These are phyloP conservation scores for Penicillium malachiteum DNA, from an alignment of 495 filamentous ascomycete species.

Conservation along the genomic window DNA sequence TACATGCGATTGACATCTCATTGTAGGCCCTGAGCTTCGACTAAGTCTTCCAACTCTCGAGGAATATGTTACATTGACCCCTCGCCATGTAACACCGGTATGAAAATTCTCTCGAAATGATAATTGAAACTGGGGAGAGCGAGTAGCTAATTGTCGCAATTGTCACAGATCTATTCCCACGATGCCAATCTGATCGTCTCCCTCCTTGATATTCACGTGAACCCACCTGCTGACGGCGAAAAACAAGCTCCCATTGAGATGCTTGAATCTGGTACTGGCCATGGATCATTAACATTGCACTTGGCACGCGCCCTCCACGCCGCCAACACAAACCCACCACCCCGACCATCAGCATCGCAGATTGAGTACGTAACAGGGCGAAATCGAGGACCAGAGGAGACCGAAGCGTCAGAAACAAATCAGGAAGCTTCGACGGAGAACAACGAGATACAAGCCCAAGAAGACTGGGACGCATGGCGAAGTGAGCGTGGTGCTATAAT, in stretches of 20 bases:
- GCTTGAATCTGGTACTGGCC: slow-evolving; percentile 78
- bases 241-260: slow-evolving; percentile 54
- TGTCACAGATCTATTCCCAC: slow-evolving; percentile 65
- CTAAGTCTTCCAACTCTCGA: slow-evolving; percentile 64
- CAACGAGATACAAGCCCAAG: slow-evolving; percentile 18
- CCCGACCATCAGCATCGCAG: slow-evolving; percentile 35
- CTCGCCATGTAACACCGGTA: slow-evolving; percentile 71
- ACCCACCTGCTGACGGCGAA: slow-evolving; percentile 34
- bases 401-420: slow-evolving; percentile 7
- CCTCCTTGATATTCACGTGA: slow-evolving; percentile 68
- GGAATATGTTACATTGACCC: slow-evolving; percentile 65
- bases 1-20: slow-evolving; percentile 4
- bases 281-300: slow-evolving; percentile 72
- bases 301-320: slow-evolving; percentile 74
- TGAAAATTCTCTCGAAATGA: slow-evolving; percentile 18
- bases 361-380: slow-evolving; percentile 35
- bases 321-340: slow-evolving; percentile 55
- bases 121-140: background rate
- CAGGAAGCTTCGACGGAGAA: background rate
- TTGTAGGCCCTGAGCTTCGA: slow-evolving; percentile 46
- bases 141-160: slow-evolving; percentile 26
- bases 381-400: slow-evolving; percentile 24
- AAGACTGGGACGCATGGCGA: slow-evolving; percentile 47
- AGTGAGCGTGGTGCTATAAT: slow-evolving; percentile 60
- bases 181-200: slow-evolving; percentile 72